A percentile compares a stretch with the other conserved stretches of the same genome.
Evolutionary conservation across 2,329 filamentous ascomycete species (phyloP).

Genomic region (Colletotrichum sp.): DNA sequence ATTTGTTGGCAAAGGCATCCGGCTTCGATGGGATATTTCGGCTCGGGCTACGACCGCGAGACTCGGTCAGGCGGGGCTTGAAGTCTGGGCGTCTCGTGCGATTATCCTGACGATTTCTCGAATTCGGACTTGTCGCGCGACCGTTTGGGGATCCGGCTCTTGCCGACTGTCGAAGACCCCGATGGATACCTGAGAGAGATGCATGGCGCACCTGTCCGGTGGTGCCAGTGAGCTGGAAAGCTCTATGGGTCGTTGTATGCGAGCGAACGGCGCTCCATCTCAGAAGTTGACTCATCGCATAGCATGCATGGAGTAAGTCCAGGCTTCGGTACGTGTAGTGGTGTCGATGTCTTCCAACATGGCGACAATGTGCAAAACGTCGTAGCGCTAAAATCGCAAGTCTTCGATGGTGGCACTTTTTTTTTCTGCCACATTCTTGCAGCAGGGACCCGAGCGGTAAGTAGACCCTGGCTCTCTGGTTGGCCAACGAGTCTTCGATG

Average conservation of each 20-base stretch:
- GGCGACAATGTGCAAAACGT: neutral
- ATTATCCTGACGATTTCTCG: neutral
- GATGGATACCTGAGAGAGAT: conserved; percentile 70
- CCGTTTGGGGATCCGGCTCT: conserved; percentile 21
- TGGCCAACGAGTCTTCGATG: neutral
- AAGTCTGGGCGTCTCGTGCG: neutral
- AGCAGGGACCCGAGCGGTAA: conserved; percentile 14
- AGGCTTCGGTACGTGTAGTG: neutral
- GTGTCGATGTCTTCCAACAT: neutral
- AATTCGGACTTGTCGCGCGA: neutral
- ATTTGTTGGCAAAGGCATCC: conserved; percentile 7
- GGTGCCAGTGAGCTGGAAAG: neutral
- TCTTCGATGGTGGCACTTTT: neutral
- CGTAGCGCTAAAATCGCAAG: neutral
- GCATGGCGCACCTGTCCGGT: conserved; percentile 7
- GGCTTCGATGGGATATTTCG: neutral
- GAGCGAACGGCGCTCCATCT: conserved; percentile 9
- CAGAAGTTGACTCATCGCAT: conserved; percentile 23
- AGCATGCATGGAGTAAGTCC: neutral
- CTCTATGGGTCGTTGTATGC: neutral
- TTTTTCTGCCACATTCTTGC: conserved; percentile 20
- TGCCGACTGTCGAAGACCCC: conserved; percentile 63
- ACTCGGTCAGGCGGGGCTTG: conserved; percentile 24
- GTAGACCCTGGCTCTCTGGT: neutral
- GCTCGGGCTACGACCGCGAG: neutral